Evolutionary conservation across 345 rosid species (phyloP).

Genomic region (Atalantia buxifolia): DNA sequence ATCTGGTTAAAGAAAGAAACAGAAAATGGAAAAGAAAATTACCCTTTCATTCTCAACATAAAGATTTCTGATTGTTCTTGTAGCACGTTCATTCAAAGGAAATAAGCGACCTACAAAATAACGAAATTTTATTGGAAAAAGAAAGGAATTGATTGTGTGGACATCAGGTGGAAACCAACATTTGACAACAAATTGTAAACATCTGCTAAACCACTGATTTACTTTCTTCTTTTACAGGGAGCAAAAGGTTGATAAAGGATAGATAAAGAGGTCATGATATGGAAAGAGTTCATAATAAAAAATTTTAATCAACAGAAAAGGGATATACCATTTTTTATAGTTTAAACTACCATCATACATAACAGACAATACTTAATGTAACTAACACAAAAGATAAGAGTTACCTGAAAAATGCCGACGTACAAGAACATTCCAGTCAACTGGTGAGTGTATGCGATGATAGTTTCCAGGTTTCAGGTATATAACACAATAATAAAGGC

Average conservation of each 20-base stretch:
- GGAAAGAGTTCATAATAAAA: neutral
- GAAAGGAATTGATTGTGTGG: neutral
- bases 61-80: constrained; percentile 82
- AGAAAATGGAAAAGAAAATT: constrained; percentile 16
- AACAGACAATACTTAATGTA: neutral
- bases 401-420: constrained; percentile 94
- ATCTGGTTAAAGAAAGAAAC: neutral
- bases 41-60: constrained; percentile 98
- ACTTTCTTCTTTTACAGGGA: neutral
- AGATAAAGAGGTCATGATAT: neutral
- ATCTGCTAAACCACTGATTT: neutral
- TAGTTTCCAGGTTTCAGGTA: constrained; percentile 91
- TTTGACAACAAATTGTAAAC: neutral
- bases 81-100: constrained; percentile 87
- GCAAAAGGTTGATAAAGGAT: neutral
- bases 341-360: neutral
- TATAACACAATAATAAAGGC: constrained; percentile 93
- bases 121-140: neutral
- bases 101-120: constrained; percentile 55
- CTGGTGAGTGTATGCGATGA: constrained; percentile 93
- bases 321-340: neutral
- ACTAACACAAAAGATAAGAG: constrained; percentile 3
- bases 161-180: constrained; percentile 4
- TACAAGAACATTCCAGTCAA: constrained; percentile 76
- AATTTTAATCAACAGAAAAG: neutral